Evolutionary conservation across 2,329 filamentous ascomycete genomes (phyloP), one percentile per base, ranked within the genome.

Genomic region (Colletotrichum tamarilloi): DNA sequence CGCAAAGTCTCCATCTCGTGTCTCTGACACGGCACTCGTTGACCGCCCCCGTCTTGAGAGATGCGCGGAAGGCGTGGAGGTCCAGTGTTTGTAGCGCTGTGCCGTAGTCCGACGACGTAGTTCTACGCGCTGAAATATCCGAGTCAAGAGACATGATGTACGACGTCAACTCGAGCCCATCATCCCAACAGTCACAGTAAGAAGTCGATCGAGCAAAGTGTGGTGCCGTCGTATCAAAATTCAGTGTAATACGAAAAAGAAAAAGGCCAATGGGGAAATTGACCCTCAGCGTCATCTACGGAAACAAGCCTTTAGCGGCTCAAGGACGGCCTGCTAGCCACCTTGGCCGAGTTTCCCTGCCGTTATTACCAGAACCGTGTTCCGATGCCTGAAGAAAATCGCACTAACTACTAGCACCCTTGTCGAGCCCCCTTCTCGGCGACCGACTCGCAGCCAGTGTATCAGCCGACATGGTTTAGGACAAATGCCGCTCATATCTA

Each of bases 401-500:
- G 32, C 35, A 65, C 62, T 46, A 28, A 32, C 9, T 32, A 32
- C 30, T 11, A 38, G 53, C 52, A 65, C 38, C 69, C 66, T 59
- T 22, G 69, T 64, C 66, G 22, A 4, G 0, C 42, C 49, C 38
- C 30, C 49, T 26, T 16, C 53, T 60, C 66, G 69, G 69, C 53
- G 58, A 69, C 58, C 66, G 53, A 64, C 22, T 72, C 53, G 26
- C 26, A 46, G 35, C n/a, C 28, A n/a, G 42, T 11, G 7, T 8
- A 24, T 42, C 56, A 60, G 53, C 58, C 65, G 65, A 63, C n/a
- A 22, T 53, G 22, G 11, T 66, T 30, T 42, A 19, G 62, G 32
- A 19, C 53, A 32, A 42, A 49, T 62, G 63, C 49, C 66, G 14
- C 46, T 38, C 59, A 58, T 72, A 59, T 68, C 65, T 58, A 42